phyloP scores from a whole-genome alignment of 2,329 filamentous ascomycete genomes.

The Beauveria caledonica region DNA sequence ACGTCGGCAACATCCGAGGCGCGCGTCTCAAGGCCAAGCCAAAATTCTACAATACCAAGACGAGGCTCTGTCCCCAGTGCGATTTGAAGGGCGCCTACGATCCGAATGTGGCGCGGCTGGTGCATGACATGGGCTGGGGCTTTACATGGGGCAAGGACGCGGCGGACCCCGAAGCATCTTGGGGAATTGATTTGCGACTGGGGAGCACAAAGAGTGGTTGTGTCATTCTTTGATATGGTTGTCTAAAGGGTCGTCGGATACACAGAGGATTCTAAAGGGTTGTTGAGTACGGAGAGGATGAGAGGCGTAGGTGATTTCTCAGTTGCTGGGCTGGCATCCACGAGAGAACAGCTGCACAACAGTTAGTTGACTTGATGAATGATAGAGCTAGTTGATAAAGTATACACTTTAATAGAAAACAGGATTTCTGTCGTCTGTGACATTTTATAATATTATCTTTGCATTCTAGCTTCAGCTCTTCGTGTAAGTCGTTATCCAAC shows the following conservation, averaged over 20 bases:
- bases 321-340: not conserved
- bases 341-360: not conserved
- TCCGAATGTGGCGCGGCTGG: slow-evolving; percentile 37
- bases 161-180: slow-evolving; percentile 22
- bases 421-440: too few species aligned
- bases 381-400: not conserved
- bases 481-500: slow-evolving; percentile 2
- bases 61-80: slow-evolving; percentile 35
- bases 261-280: not conserved
- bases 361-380: not conserved
- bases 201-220: slow-evolving; percentile 17
- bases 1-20: not conserved
- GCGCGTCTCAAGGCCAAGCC: slow-evolving; percentile 25
- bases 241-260: not conserved
- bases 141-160: slow-evolving; percentile 42
- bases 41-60: slow-evolving; percentile 26
- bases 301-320: not conserved
- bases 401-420: too few species aligned
- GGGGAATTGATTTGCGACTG: slow-evolving; percentile 27
- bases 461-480: not conserved
- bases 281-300: too few species aligned
- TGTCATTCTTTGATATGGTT: slow-evolving; percentile 24
- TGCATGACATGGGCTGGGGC: slow-evolving; percentile 34
- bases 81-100: slow-evolving; percentile 35
- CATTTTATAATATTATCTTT: not conserved